Conservation (phyloP, 2,329 filamentous ascomycete genomes). For the Fusarium veterinarium region DNA sequence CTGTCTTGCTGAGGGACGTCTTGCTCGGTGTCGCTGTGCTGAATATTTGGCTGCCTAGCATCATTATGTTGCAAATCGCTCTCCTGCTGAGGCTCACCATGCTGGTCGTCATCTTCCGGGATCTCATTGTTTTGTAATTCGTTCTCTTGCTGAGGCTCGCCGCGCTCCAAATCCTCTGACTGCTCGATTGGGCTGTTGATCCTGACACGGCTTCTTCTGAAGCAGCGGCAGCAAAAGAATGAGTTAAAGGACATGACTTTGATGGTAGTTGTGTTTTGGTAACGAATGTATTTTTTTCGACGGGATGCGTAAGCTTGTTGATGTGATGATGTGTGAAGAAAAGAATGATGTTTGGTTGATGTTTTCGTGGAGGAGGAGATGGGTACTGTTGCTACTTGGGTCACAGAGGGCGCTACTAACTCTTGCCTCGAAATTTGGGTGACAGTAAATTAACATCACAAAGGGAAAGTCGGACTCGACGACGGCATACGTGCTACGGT, state of each 20-base stretch:
- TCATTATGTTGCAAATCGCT: background rate
- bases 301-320: background rate
- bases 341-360: background rate
- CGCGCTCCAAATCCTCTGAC: background rate
- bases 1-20: background rate
- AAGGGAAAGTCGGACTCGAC: background rate
- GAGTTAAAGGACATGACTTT: background rate
- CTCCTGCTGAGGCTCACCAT: background rate
- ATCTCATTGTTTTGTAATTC: background rate
- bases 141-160: background rate
- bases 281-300: background rate
- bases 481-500: background rate
- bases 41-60: background rate
- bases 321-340: background rate
- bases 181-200: background rate
- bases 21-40: background rate
- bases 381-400: background rate
- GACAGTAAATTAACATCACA: background rate
- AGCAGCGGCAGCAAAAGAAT: accelerated
- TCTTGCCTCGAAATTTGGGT: background rate
- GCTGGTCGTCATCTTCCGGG: background rate
- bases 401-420: background rate
- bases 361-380: background rate
- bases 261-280: background rate
- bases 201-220: background rate